Evolutionary conservation across 768 basidiomycete genomes (phyloP).

Genomic region (Termitomyces sp.): DNA sequence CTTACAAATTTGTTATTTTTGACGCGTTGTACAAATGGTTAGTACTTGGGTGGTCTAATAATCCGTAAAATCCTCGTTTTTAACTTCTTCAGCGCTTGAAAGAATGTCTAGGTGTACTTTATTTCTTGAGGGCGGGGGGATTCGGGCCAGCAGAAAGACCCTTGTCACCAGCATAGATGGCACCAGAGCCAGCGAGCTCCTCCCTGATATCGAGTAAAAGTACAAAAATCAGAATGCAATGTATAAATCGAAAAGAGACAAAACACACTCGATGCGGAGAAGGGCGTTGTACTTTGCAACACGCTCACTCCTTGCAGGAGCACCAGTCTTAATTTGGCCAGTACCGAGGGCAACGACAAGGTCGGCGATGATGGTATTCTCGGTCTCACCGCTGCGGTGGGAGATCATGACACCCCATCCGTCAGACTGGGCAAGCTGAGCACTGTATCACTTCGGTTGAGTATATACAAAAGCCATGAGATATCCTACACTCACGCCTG

Average conservation of each 20-base stretch:
- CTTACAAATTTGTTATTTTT: slow-evolving; percentile 1
- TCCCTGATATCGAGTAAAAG: slow-evolving; percentile 42
- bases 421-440: slow-evolving; percentile 91
- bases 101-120: slow-evolving; percentile 13
- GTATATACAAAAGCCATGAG: not conserved
- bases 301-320: slow-evolving; percentile 93
- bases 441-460: slow-evolving; percentile 37
- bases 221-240: slow-evolving; percentile 3
- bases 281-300: slow-evolving; percentile 92
- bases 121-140: slow-evolving; percentile 73
- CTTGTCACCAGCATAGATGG: slow-evolving; percentile 68
- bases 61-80: slow-evolving; percentile 3
- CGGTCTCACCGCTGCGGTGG: slow-evolving; percentile 97
- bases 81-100: slow-evolving; percentile 8
- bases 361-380: slow-evolving; percentile 95
- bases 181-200: slow-evolving; percentile 61
- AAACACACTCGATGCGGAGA: slow-evolving; percentile 81
- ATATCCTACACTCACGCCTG: slow-evolving; percentile 71
- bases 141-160: slow-evolving; percentile 75
- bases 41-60: slow-evolving; percentile 7
- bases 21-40: slow-evolving; percentile 4
- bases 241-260: not conserved
- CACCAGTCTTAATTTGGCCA: slow-evolving; percentile 98
- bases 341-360: slow-evolving; percentile 88
- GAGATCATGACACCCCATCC: slow-evolving; percentile 99